Base-by-base conservation (phyloP, 2,329 filamentous ascomycete genomes). In the Orbilia ellipsospora region DNA sequence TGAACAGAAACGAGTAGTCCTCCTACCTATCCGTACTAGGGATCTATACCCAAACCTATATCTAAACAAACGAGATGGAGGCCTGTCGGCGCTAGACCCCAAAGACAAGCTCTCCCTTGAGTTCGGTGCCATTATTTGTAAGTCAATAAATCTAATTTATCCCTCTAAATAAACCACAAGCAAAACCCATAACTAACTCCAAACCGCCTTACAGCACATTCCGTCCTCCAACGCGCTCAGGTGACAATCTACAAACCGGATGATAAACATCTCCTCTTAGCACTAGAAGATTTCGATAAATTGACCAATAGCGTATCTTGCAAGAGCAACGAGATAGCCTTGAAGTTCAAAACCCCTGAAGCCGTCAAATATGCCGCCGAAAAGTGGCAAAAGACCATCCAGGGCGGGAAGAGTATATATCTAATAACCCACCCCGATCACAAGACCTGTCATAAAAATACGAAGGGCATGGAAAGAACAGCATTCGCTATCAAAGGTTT, bases 381-480 rank as follows among this genome's bases (percentile, higher is more conserved):
- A 44, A 40, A 59, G 16, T 59, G 55, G 55, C 28, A 12, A 1
- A 8, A 42, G 15, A 42, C 26, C 15, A 16, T 44, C 6, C 4
- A 6, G 16, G 44, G 13, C 16, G 44, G 44, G 13, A 48, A 48
- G 13, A 48, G 1, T 13, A n/a, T 48, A 10, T 59, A 59, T 8
- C n/a, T 59, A 7, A 59, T 59, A 1, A 44, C 55, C 40, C 55
- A 59, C 13, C 55, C 55, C 13, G 55, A 59, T 16, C 55, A 59
- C 16, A 59, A 59, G 40, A 59, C 55, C 28, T 59, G 55, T 23
- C 55, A 59, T 44, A 40, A 26, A 20, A 31, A 44, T n/a, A 18
- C 31, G 18, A 59, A 59, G 31, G 40, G 13, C 8, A 44, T 59
- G 55, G 26, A 59, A 15, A 31, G 55, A 40, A 59, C 55, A 6